These are phyloP conservation scores for Epicoccum sorghinum DNA, from an alignment of 2,329 filamentous ascomycete species.

Conservation along the genomic window DNA sequence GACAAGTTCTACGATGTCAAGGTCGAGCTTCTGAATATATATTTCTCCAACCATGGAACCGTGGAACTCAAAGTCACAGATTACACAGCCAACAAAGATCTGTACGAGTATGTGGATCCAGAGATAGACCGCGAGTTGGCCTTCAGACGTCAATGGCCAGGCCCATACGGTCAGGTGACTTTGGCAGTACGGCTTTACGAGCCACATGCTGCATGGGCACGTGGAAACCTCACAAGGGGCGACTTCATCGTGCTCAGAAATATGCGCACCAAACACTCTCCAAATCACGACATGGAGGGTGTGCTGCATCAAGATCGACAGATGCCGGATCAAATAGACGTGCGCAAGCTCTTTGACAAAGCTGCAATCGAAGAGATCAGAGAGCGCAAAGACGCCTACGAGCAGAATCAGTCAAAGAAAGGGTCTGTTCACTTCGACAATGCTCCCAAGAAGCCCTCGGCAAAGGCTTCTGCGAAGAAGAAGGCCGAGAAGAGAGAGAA, in stretches of 20 bases:
- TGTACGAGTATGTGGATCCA: slow-evolving; percentile 62
- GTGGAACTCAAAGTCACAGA: slow-evolving; percentile 35
- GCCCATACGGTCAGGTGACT: slow-evolving; percentile 74
- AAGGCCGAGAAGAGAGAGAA: slow-evolving; percentile 46
- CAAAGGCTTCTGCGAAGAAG: slow-evolving; percentile 40
- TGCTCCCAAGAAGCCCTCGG: slow-evolving; percentile 27
- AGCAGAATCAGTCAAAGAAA: slow-evolving; percentile 35
- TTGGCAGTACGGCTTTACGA: slow-evolving; percentile 75
- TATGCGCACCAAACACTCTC: slow-evolving; percentile 67
- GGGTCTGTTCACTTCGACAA: slow-evolving; percentile 23
- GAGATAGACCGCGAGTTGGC: slow-evolving; percentile 27
- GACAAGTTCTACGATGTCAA: slow-evolving; percentile 70
- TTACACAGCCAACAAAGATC: slow-evolving; percentile 58
- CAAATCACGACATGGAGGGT: slow-evolving; percentile 69
- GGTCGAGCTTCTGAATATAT: slow-evolving; percentile 71
- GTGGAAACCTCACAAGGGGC: slow-evolving; percentile 61
- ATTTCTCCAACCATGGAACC: slow-evolving; percentile 46
- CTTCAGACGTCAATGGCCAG: slow-evolving; percentile 64
- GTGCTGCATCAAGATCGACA: slow-evolving; percentile 67
- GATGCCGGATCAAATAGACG: slow-evolving; percentile 60
- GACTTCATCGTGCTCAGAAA: slow-evolving; percentile 73
- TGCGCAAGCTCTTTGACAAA: slow-evolving; percentile 48
- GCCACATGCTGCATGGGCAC: slow-evolving; percentile 67
- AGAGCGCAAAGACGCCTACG: slow-evolving; percentile 69
- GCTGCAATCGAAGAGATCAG: slow-evolving; percentile 43